Evolutionary conservation across 2,329 filamentous ascomycete genomes (phyloP).

Genomic region (Sclerotinia glacialis): DNA sequence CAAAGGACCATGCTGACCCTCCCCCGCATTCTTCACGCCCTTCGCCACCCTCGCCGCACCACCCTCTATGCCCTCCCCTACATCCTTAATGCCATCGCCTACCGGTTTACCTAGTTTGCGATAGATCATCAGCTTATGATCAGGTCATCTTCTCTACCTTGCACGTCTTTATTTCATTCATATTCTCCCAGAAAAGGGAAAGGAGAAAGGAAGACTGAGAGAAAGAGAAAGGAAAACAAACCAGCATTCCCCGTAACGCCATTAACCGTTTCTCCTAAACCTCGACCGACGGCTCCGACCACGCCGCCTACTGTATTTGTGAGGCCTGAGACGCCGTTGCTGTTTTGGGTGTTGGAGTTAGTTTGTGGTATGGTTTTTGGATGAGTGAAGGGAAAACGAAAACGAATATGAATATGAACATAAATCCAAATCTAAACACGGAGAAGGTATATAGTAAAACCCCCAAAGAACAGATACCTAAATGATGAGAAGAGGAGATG

Average conservation of each 20-base stretch:
- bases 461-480: too few relatives aligned
- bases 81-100: slow-evolving; percentile 33
- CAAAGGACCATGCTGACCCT: slow-evolving; percentile 26
- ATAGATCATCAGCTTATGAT: neutral
- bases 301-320: slow-evolving; percentile 32
- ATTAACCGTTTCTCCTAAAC: slow-evolving; percentile 33
- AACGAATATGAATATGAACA: too few relatives aligned
- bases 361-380: too few relatives aligned
- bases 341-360: slow-evolving; percentile 6
- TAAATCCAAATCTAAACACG: too few relatives aligned
- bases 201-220: too few relatives aligned
- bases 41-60: slow-evolving; percentile 30
- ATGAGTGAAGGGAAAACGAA: too few relatives aligned
- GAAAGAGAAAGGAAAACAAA: neutral
- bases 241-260: slow-evolving; percentile 28
- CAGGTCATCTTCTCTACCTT: too few relatives aligned
- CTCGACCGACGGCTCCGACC: slow-evolving; percentile 31
- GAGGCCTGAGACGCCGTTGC: slow-evolving; percentile 29
- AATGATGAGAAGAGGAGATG: too few relatives aligned
- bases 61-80: slow-evolving; percentile 31
- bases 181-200: too few relatives aligned
- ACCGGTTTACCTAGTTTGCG: slow-evolving; percentile 28
- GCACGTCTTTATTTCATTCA: neutral
- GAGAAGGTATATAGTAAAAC: too few relatives aligned
- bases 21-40: slow-evolving; percentile 33